phyloP scores from a whole-genome alignment of 208 protist species.

The Acanthamoeba quina region DNA sequence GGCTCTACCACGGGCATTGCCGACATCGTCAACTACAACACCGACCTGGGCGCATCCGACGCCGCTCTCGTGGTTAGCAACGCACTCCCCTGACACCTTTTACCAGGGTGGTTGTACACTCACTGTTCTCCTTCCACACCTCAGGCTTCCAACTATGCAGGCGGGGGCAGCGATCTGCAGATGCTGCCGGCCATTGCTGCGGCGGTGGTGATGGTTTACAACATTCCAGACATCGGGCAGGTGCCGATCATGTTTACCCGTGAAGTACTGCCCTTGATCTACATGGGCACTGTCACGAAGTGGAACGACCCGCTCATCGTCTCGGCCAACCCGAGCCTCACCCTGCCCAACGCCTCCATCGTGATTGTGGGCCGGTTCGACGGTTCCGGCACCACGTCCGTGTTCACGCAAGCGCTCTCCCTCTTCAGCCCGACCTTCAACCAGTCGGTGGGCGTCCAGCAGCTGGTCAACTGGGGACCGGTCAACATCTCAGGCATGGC shows the following conservation, averaged over 20 bases:
- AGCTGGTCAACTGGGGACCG: slow-evolving; percentile 36
- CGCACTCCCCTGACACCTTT: background rate
- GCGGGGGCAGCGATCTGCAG: background rate
- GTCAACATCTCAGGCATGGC: background rate
- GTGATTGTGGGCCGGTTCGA: slow-evolving; percentile 41
- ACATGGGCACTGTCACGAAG: background rate
- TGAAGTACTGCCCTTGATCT: slow-evolving; percentile 20
- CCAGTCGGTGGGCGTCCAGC: background rate
- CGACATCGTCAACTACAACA: slow-evolving; percentile 10
- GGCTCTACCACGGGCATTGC: slow-evolving; percentile 17
- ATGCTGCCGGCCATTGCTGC: slow-evolving; percentile 47
- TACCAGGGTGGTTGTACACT: background rate
- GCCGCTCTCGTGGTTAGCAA: background rate
- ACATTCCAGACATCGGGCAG: background rate
- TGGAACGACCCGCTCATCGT: slow-evolving; percentile 24
- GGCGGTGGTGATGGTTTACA: slow-evolving; percentile 44
- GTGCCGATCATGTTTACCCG: background rate
- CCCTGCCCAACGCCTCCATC: background rate
- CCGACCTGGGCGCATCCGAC: slow-evolving; percentile 15
- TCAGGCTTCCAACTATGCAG: background rate
- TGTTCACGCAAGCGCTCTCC: slow-evolving; percentile 44
- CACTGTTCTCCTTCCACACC: background rate
- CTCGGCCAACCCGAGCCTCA: background rate
- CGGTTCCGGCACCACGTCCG: slow-evolving; percentile 1
- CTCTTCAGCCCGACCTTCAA: slow-evolving; percentile 21